phyloP scores from a whole-genome alignment of 192 early-diverging fungal species.

The Gaertneriomyces sp. region DNA sequence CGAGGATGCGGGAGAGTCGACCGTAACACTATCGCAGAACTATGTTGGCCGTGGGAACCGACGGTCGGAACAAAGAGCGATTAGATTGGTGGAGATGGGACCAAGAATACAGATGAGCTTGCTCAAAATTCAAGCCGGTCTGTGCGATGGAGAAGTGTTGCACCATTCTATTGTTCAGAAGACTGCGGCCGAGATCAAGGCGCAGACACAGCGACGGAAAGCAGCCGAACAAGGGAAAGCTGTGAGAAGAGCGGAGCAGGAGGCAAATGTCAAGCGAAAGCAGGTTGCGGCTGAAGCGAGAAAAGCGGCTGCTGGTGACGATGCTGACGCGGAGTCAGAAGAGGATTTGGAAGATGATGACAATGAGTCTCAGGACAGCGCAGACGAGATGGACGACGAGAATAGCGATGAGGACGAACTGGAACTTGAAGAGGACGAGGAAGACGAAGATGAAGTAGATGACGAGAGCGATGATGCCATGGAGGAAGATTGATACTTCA shows the following conservation, averaged over 20 bases:
- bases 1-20: conserved; percentile 85
- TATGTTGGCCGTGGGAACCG: conserved; percentile 71
- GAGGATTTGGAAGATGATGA: conserved; percentile 21
- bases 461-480: too few species aligned
- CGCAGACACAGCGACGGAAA: conserved; percentile 56
- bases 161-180: conserved; percentile 79
- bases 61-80: conserved; percentile 75
- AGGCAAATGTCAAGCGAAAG: conserved; percentile 79
- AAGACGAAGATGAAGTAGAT: neutral
- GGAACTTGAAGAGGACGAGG: conserved; percentile 1
- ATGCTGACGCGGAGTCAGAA: conserved; percentile 36
- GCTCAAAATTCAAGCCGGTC: conserved; percentile 82
- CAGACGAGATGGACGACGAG: conserved; percentile 30
- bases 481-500: too few species aligned
- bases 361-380: conserved; percentile 19
- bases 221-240: conserved; percentile 63
- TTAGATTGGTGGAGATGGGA: conserved; percentile 83
- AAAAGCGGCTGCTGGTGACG: conserved; percentile 50
- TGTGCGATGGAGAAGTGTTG: conserved; percentile 91
- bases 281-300: conserved; percentile 44
- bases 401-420: conserved; percentile 32
- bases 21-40: conserved; percentile 78
- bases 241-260: conserved; percentile 72
- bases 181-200: conserved; percentile 68
- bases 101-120: conserved; percentile 84